A percentile compares a stretch with the other conserved stretches of the same genome.
Conservation (phyloP, 2,329 filamentous ascomycete genomes). For the Trichothecium roseum region DNA sequence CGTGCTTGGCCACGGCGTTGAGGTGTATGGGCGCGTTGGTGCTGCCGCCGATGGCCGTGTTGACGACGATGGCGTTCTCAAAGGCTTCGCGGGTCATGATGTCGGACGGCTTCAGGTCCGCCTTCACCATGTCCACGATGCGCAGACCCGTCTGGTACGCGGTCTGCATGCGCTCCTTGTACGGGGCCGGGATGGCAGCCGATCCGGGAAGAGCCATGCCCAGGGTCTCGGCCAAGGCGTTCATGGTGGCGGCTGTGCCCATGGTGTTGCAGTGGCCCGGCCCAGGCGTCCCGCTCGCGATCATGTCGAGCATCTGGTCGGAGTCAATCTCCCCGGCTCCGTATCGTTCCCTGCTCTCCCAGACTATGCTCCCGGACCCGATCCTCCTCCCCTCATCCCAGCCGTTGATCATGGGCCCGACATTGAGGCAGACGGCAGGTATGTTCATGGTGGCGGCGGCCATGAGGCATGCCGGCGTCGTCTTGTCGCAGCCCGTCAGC, state of each 20-base stretch:
- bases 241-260: slow-evolving; percentile 43
- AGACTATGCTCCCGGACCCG: slow-evolving; percentile 34
- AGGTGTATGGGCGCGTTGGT: slow-evolving; percentile 49
- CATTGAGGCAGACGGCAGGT: slow-evolving; percentile 39
- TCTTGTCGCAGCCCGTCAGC: slow-evolving; percentile 42
- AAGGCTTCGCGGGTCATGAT: slow-evolving; percentile 45
- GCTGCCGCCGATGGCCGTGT: slow-evolving; percentile 44
- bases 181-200: slow-evolving; percentile 38
- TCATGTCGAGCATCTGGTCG: slow-evolving; percentile 33
- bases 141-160: slow-evolving; percentile 36
- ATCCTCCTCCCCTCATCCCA: slow-evolving; percentile 27
- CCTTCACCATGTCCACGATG: slow-evolving; percentile 38
- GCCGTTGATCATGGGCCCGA: slow-evolving; percentile 42
- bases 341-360: slow-evolving; percentile 36
- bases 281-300: slow-evolving; percentile 27
- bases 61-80: slow-evolving; percentile 44
- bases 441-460: slow-evolving; percentile 41
- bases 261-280: slow-evolving; percentile 42
- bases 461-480: slow-evolving; percentile 39
- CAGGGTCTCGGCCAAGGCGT: slow-evolving; percentile 38
- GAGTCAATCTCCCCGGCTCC: slow-evolving; percentile 33
- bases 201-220: slow-evolving; percentile 42
- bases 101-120: slow-evolving; percentile 39
- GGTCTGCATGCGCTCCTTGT: slow-evolving; percentile 34
- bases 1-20: slow-evolving; percentile 42